Evolutionary conservation across 139 green algal genomes (phyloP).

Genomic region (Axilococcus clingmanii): DNA sequence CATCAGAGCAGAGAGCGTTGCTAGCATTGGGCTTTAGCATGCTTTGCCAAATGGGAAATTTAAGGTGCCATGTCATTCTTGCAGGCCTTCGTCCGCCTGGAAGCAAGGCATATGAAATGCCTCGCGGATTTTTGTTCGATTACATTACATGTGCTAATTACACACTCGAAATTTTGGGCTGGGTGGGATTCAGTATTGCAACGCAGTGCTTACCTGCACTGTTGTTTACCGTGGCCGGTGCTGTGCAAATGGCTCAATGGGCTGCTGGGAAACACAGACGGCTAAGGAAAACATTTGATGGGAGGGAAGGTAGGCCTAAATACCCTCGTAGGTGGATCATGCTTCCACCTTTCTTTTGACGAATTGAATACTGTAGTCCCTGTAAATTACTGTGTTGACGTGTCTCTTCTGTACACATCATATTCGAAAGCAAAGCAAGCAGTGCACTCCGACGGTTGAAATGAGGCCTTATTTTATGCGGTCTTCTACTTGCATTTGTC

Average conservation of each 20-base stretch:
- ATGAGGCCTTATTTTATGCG: no score
- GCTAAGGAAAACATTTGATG: slow-evolving; percentile 86
- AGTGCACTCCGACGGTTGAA: no score
- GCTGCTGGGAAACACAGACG: slow-evolving; percentile 84
- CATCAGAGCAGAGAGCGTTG: slow-evolving; percentile 28
- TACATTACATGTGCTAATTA: slow-evolving; percentile 98
- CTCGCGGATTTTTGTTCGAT: slow-evolving; percentile 83
- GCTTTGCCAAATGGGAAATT: slow-evolving; percentile 65
- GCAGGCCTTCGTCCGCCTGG: slow-evolving; percentile 63
- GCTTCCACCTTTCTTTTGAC: slow-evolving; percentile 82
- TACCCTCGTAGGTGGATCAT: slow-evolving; percentile 90
- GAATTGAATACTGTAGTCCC: no score
- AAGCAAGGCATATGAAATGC: slow-evolving; percentile 78
- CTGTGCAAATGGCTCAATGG: slow-evolving; percentile 81
- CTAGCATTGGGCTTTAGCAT: slow-evolving; percentile 38
- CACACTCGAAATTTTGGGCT: slow-evolving; percentile 79
- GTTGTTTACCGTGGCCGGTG: slow-evolving; percentile 75
- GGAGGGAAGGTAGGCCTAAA: slow-evolving; percentile 75
- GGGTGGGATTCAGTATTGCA: slow-evolving; percentile 77
- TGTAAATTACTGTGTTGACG: no score
- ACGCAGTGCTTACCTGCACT: slow-evolving; percentile 64
- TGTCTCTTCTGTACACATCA: no score
- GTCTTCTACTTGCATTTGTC: no score
- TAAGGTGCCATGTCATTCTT: slow-evolving; percentile 82
- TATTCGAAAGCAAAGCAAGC: no score